Conservation (phyloP, 176 grass and related monocot genomes). For the Aegilops sharonensis region DNA sequence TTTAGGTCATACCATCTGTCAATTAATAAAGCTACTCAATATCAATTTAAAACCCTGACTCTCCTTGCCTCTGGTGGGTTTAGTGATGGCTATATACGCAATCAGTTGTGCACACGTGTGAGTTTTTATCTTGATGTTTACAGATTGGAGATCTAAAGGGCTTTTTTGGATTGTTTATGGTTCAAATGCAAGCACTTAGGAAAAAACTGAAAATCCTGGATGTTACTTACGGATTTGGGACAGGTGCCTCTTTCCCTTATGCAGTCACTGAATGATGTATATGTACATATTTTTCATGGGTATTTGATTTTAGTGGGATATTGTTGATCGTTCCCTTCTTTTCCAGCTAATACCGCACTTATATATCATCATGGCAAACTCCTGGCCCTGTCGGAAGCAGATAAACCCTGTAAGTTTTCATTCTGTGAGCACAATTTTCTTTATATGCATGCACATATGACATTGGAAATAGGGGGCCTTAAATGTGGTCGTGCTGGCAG, state of each 20-base stretch:
- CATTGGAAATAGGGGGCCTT: neutral
- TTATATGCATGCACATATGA: neutral
- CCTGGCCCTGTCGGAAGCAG: conserved; percentile 9
- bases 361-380: neutral
- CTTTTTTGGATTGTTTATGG: conserved; percentile 87
- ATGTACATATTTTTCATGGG: neutral
- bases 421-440: neutral
- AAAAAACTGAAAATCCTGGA: conserved; percentile 77
- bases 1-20: neutral
- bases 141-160: conserved; percentile 96
- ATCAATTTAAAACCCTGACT: neutral
- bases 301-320: neutral
- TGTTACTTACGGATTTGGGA: conserved; percentile 72
- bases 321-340: neutral
- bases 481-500: neutral
- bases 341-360: neutral
- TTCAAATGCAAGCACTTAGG: conserved; percentile 81
- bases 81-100: neutral
- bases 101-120: neutral
- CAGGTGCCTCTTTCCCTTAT: conserved; percentile 45
- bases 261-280: neutral
- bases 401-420: conserved; percentile 85
- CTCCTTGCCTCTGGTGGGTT: neutral
- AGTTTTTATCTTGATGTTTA: neutral
- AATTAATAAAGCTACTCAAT: neutral